phyloP scores from a whole-genome alignment of 441 rosid species.

The Pelargonium myrrhifolium region DNA sequence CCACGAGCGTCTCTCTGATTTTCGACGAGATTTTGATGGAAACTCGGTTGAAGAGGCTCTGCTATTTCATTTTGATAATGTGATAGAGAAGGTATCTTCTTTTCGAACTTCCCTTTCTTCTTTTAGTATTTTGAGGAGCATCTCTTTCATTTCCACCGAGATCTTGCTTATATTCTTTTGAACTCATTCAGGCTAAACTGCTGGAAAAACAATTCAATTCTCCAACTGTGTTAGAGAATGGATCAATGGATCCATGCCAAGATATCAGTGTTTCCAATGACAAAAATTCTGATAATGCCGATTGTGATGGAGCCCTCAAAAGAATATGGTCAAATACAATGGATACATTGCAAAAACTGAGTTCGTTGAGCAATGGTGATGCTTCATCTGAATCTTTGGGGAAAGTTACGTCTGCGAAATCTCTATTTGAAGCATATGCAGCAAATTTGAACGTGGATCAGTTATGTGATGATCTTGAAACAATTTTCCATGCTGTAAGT shows the following conservation, averaged over 20 bases:
- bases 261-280: conserved; percentile 11
- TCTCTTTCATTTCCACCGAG: no score
- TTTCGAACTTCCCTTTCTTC: background rate
- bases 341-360: conserved; percentile 41
- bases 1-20: conserved; percentile 43
- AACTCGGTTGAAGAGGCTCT: conserved; percentile 40
- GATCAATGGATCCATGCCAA: conserved; percentile 17
- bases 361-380: conserved; percentile 27
- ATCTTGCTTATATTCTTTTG: conserved; percentile 1
- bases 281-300: conserved; percentile 27
- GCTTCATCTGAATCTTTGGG: conserved; percentile 29
- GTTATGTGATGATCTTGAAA: conserved; percentile 45
- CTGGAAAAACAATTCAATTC: conserved; percentile 44
- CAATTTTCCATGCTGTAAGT: conserved; percentile 52
- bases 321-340: conserved; percentile 31
- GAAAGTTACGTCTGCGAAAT: conserved; percentile 60
- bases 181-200: conserved; percentile 48
- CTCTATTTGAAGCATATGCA: conserved; percentile 41
- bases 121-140: no score
- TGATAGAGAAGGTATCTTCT: conserved; percentile 49
- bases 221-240: conserved; percentile 22
- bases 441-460: conserved; percentile 42
- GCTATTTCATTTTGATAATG: conserved; percentile 40
- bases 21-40: conserved; percentile 37
- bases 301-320: conserved; percentile 36